A percentile compares a stretch with the other conserved stretches of the same genome.
These are phyloP conservation scores for Periconia macrospinosa DNA, from an alignment of 2,329 filamentous ascomycete genomes.

Conservation along the genomic window DNA sequence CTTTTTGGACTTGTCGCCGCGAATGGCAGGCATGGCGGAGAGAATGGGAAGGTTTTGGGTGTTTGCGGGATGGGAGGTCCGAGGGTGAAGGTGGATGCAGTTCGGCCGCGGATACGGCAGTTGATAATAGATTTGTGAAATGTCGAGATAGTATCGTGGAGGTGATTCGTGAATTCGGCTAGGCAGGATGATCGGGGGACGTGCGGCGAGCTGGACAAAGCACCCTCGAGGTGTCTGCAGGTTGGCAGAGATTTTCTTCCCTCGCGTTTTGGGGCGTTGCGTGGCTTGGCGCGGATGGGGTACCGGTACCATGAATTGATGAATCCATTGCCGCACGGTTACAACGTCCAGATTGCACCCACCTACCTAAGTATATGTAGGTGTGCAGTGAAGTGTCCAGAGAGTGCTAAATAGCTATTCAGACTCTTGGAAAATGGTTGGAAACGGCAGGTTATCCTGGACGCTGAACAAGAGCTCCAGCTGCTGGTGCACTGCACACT, in stretches of 20 bases:
- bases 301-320: no score
- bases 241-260: slow-evolving; percentile 22
- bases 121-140: not conserved
- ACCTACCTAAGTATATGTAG: no score
- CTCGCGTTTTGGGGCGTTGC: not conserved
- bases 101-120: slow-evolving; percentile 20
- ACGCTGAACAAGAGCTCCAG: no score
- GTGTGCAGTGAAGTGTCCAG: no score
- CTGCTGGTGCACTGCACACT: no score
- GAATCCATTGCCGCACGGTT: no score
- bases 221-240: slow-evolving; percentile 26
- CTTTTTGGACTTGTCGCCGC: slow-evolving; percentile 52
- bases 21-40: slow-evolving; percentile 55
- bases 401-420: no score
- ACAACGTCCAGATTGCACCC: no score
- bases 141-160: slow-evolving; percentile 8
- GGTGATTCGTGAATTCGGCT: not conserved
- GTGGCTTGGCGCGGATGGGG: slow-evolving; percentile 14
- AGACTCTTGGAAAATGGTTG: not conserved
- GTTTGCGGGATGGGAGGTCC: not conserved
- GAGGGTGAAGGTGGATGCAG: not conserved
- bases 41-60: slow-evolving; percentile 44
- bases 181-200: slow-evolving; percentile 20
- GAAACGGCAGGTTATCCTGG: not conserved
- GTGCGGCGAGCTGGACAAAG: slow-evolving; percentile 15